Base-by-base conservation (phyloP, 2,329 filamentous ascomycete species). In the Fusarium sp. region DNA sequence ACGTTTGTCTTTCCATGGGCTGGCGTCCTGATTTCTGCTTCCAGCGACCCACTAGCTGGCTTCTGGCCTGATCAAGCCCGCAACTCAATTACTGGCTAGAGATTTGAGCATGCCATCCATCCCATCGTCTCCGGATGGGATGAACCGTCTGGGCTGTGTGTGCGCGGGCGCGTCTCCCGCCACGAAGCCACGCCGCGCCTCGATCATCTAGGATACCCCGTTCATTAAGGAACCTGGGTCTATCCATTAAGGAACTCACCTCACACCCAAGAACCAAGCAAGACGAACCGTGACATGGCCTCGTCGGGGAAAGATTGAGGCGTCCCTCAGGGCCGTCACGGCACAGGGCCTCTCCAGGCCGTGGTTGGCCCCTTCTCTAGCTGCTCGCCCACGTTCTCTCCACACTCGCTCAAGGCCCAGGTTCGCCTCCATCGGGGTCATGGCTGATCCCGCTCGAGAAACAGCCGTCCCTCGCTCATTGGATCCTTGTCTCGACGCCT, bases 271-370 rank as follows among this genome's bases (percentile, higher is more conserved):
- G 25, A 22, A 35, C 20, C 20, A 37, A 45, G 35, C 30, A 56
- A 56, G 45, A 65, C 54, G 58, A 67, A 68, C 65, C 50, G 56
- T 71, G 63, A 65, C 64, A 74, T 70, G 70, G 62, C 40, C 45
- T 63, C 64, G 73, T 75, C 64, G 60, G 70, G 65, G 68, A 72
- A 63, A 67, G 52, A 77, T 68, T 71, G 65, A 70, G 67, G 70
- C 63, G 65, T 43, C 56, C 70, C 62, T 61, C 50, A 59, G 63
- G 62, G 61, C 35, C 64, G 27, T 54, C 57, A 57, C 33, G 14
- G 59, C 40, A 52, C 43, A 61, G 47, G 61, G 20, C 54, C 45
- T 25, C 25, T 50, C 38, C 32, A 61, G 30, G 15, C 33, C 50
- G 57, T 72, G 70, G 70, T 73, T 73, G 70, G 63, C 20, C 43